Base-by-base conservation (phyloP, 352 stramenopile species). In the Globisporangium cylindrosporum region DNA sequence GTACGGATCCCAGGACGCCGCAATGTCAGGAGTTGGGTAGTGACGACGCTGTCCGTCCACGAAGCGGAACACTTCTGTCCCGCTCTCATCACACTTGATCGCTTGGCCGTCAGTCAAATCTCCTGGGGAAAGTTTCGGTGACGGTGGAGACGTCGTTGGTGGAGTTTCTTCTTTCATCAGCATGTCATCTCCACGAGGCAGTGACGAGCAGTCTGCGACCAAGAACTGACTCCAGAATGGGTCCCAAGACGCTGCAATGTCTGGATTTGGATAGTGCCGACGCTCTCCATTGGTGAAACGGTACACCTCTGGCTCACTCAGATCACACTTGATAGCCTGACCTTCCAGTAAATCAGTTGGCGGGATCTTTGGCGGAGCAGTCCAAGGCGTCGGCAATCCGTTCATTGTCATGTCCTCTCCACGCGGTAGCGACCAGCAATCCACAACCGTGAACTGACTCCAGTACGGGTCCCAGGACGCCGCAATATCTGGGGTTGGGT, bases 401-500 rank as follows among this genome's bases (percentile, higher is more conserved):
- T 60, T 67, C 10, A 59, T 14, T 24, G 5, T 20, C 68, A 77
- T 74, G 36, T 73, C 51, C 6, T 43, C 20, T 3, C 72, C 72
- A 18, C 27, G 62, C 22, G 55, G 20, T 3, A 78, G 25, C 20
- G 22, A 36, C 29, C 43, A 41, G 56, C 73, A 78, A 56, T 78
- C 69, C 1, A 67, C 60, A 14, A 68, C 34, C 7, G 60, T 1
- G 3, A 49, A 59, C 5, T 29, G 43, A 3, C 6, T n/a, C 69
- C 67, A 79, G 27, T 68, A 63, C 9, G 59, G 34, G 48, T 79
- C 73, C 66, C 67, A 79, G 46, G 73, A 76, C 9, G 59, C 46
- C 3, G 70, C 73, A n/a, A 76, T 64, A 0, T 4, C 22, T 12
- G 57, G 46, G 0, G 54, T 67, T 22, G 68, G 64, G 59, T 73